phyloP scores from a whole-genome alignment of 192 early-diverging fungal species.

The Rhizophagus prolifer region DNA sequence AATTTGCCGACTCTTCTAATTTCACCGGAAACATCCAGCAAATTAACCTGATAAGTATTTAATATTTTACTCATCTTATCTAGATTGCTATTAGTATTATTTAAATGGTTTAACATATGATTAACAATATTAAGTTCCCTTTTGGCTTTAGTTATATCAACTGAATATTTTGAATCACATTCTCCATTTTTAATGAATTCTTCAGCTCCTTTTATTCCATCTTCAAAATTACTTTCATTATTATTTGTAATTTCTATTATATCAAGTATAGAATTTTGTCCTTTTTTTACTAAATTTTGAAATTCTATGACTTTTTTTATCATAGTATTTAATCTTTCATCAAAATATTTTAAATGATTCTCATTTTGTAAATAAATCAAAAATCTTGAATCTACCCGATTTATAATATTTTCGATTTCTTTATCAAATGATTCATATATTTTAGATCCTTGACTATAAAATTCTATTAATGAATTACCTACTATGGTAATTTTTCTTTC shows the following conservation, averaged over 20 bases:
- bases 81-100: not conserved
- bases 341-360: not conserved
- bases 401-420: constrained; percentile 4
- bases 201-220: constrained; percentile 6
- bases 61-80: not conserved
- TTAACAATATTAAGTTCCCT: not conserved
- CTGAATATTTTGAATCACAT: too few species aligned
- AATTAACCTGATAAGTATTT: not conserved
- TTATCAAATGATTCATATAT: constrained; percentile 10
- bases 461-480: not conserved
- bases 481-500: not conserved
- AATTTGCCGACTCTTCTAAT: not conserved
- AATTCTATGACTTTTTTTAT: not conserved
- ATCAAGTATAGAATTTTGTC: not conserved
- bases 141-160: not conserved
- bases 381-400: not conserved
- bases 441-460: not conserved
- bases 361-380: not conserved
- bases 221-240: not conserved
- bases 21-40: not conserved
- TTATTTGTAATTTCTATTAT: not conserved
- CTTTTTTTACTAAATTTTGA: not conserved
- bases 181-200: not conserved
- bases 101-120: not conserved
- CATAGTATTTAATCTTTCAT: not conserved